phyloP scores from a whole-genome alignment of 2,329 filamentous ascomycete genomes.

The Pochonia chlamydosporia region DNA sequence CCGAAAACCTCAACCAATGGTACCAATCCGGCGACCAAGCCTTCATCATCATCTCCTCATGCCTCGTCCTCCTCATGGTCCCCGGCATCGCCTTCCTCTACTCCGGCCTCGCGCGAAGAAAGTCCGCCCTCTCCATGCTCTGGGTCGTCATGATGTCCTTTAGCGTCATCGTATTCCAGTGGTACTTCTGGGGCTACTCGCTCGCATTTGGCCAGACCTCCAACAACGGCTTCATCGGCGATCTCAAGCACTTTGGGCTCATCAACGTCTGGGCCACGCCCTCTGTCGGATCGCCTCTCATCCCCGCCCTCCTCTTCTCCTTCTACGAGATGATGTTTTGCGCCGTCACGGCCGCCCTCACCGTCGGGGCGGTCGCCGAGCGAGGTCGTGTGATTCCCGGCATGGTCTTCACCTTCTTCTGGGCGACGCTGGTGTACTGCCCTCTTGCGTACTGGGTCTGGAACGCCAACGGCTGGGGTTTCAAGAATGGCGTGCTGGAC shows the following conservation, averaged over 20 bases:
- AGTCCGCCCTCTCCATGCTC: conserved; percentile 94
- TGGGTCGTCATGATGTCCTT: conserved; percentile 96
- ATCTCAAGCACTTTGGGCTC: conserved; percentile 84
- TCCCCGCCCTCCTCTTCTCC: conserved; percentile 85
- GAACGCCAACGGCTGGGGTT: conserved; percentile 92
- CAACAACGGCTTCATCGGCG: conserved; percentile 86
- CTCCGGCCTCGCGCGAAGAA: conserved; percentile 92
- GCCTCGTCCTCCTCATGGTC: conserved; percentile 95
- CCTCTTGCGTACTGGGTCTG: conserved; percentile 95
- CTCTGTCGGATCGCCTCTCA: conserved; percentile 81
- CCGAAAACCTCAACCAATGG: conserved; percentile 93
- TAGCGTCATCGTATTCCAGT: conserved; percentile 91
- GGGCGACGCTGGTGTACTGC: conserved; percentile 97
- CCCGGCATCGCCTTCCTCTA: conserved; percentile 97
- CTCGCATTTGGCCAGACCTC: conserved; percentile 80
- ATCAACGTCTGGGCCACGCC: conserved; percentile 76
- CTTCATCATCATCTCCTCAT: conserved; percentile 83
- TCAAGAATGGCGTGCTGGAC: conserved; percentile 85
- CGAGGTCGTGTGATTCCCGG: conserved; percentile 86
- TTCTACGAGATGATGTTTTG: conserved; percentile 99
- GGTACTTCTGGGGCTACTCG: conserved; percentile 99
- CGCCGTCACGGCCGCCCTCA: conserved; percentile 83
- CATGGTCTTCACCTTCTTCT: conserved; percentile 94
- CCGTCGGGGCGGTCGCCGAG: conserved; percentile 88
- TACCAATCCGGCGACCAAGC: conserved; percentile 87